These are phyloP conservation scores for Penicillium sumatraense DNA, from an alignment of 2,329 filamentous ascomycete genomes.

Conservation along the genomic window DNA sequence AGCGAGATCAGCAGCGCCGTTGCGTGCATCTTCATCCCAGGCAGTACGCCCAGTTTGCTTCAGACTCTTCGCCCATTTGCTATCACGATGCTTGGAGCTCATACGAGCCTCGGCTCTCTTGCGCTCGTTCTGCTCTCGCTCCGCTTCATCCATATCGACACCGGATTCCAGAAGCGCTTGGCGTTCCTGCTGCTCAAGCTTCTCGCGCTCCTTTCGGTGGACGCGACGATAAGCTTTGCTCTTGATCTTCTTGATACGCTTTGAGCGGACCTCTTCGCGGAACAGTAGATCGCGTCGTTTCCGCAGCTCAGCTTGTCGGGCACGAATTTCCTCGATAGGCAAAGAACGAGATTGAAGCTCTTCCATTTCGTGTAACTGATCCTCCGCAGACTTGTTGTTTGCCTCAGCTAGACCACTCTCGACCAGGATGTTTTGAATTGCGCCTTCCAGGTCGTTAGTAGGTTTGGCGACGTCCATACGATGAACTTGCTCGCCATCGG, in stretches of 20 bases:
- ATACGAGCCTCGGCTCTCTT: conserved; percentile 82
- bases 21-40: conserved; percentile 86
- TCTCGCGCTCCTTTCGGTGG: conserved; percentile 77
- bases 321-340: conserved; percentile 73
- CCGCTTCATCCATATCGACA: conserved; percentile 65
- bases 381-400: conserved; percentile 64
- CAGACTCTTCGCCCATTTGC: conserved; percentile 88
- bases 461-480: conserved; percentile 63
- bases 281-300: conserved; percentile 84
- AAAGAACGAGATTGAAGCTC: conserved; percentile 73
- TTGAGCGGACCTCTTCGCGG: conserved; percentile 83
- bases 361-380: conserved; percentile 70
- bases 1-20: conserved; percentile 79
- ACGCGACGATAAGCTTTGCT: conserved; percentile 92
- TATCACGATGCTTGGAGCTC: conserved; percentile 81
- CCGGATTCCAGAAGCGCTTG: conserved; percentile 63
- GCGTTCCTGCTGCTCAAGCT: conserved; percentile 60
- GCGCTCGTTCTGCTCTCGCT: conserved; percentile 70
- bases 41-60: conserved; percentile 77
- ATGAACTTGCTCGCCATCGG: conserved; percentile 63
- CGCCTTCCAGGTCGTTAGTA: conserved; percentile 79
- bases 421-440: conserved; percentile 86
- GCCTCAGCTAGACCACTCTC: conserved; percentile 75
- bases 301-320: conserved; percentile 73
- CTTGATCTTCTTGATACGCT: conserved; percentile 98